Evolutionary conservation across 495 filamentous ascomycete species (phyloP), one percentile per base, ranked within the genome.

Genomic region (Sporormia fimetaria): DNA sequence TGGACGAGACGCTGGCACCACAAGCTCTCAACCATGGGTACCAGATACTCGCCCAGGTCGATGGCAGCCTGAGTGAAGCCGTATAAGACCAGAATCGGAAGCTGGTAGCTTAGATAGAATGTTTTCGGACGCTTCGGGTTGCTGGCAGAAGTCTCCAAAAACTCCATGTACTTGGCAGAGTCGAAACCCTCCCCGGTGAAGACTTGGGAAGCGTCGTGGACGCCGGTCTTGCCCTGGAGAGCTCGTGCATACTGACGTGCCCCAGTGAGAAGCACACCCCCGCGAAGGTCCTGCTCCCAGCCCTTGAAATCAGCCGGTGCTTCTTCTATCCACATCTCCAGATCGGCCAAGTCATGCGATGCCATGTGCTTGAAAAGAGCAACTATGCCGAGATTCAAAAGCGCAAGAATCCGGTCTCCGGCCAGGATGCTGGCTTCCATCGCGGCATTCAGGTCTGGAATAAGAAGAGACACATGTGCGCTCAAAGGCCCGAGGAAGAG

Each of bases 201-300:
- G 18, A 88, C 66, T 18, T 68, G 66, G 0, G 71, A 58, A 2
- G 81, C 58, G 7, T 62, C 61, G 2, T 62, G 57, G 15, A 62
- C 67, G n/a, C 68, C 63, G 0, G 87, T 93, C 59, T 87, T 93
- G 25, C 87, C 87, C 63, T 88, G 83, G 21, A 94, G 59, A 12
- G 87, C 83, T 11, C 83, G 71, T 32, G 74, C 74, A 38, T 78
- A 76, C 63, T 93, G 85, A 49, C 78, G 64, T 10, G 82, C 68
- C 15, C 75, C 68, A 41, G 83, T 70, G 8, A 92, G 67, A 47
- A 83, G 67, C 5, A 74, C 74, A 8, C 87, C 86, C 11, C 85
- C 87, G 20, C 84, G 73, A n/a, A 80, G 75, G 58, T 92, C 83
- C 30, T 71, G 63, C 21, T 69, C 56, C 83, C 83, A 93, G 26